Percentiles rank a stretch among this genome's conserved stretches.
These are phyloP conservation scores for Jamesozyma gamospora DNA, from an alignment of 805 yeast species.

Conservation along the genomic window DNA sequence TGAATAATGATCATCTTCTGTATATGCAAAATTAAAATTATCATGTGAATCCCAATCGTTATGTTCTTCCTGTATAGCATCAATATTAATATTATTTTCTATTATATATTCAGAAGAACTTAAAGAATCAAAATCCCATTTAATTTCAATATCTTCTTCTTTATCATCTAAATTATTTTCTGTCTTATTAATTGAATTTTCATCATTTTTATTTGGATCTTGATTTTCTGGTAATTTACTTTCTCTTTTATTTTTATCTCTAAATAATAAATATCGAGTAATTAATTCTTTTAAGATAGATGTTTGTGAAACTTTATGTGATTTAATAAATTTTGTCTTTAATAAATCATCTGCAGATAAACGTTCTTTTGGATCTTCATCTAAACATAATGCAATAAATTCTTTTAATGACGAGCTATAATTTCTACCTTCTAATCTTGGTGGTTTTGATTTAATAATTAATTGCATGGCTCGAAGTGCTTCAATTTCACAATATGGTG, in stretches of 20 bases:
- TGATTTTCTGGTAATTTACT: conserved; percentile 27
- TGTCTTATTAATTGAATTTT: neutral
- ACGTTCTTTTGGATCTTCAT: conserved; percentile 85
- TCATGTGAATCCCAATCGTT: conserved; percentile 22
- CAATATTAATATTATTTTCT: conserved; percentile 52
- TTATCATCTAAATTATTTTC: conserved; percentile 3
- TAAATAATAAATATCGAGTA: conserved; percentile 59
- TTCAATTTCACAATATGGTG: conserved; percentile 93
- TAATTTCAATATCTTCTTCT: conserved; percentile 37
- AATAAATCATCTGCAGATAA: conserved; percentile 77
- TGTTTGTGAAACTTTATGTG: conserved; percentile 52
- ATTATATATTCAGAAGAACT: conserved; percentile 64
- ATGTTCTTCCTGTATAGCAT: conserved; percentile 26
- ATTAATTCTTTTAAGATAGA: conserved; percentile 61
- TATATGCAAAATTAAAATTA: conserved; percentile 25
- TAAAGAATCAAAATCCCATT: conserved; percentile 86
- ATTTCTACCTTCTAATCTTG: conserved; percentile 84
- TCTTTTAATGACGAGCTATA: conserved; percentile 73
- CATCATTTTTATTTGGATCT: neutral
- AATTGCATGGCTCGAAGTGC: conserved; percentile 91
- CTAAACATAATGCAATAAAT: conserved; percentile 81
- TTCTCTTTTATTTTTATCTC: conserved; percentile 56
- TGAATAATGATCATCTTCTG: conserved; percentile 25
- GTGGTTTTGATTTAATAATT: conserved; percentile 88
- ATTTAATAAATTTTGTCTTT: conserved; percentile 61